Percentiles rank a stretch among this genome's conserved stretches.
These are phyloP conservation scores for Carex cristatella DNA, from an alignment of 176 grass and related monocot species.

Conservation along the genomic window DNA sequence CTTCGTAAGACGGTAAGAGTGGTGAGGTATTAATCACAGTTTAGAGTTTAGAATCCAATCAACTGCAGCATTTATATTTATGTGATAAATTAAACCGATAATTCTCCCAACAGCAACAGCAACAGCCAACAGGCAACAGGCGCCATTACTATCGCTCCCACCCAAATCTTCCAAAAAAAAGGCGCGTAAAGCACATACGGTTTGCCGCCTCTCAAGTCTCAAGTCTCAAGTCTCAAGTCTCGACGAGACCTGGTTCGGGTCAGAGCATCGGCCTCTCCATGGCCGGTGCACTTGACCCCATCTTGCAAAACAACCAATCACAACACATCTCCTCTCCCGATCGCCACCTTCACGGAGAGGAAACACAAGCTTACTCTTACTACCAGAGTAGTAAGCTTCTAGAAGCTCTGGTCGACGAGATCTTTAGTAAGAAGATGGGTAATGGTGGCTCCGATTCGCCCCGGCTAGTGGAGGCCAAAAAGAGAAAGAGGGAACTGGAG, in stretches of 20 bases:
- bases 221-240: no score
- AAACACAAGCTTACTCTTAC: neutral
- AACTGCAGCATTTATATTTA: no score
- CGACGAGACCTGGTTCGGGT: slow-evolving; percentile 26
- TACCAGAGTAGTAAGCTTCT: slow-evolving; percentile 26
- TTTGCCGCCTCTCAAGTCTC: slow-evolving; percentile 1
- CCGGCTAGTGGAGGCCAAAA: neutral
- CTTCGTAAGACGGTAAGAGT: no score
- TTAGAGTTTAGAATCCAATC: no score
- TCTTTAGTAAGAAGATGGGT: slow-evolving; percentile 8
- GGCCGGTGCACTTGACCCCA: slow-evolving; percentile 29
- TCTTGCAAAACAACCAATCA: slow-evolving; percentile 32
- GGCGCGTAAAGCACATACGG: slow-evolving; percentile 19
- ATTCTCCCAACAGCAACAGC: neutral
- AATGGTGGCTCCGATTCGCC: neutral
- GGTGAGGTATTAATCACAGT: no score
- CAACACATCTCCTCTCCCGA: slow-evolving; percentile 23
- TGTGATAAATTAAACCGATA: no score
- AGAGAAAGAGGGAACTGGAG: slow-evolving; percentile 37
- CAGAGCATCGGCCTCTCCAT: slow-evolving; percentile 56
- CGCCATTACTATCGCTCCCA: neutral
- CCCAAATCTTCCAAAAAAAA: slow-evolving; percentile 17
- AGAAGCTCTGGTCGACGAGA: slow-evolving; percentile 29
- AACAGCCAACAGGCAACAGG: no score
- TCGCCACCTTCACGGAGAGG: slow-evolving; percentile 12